A percentile compares a stretch with the other conserved stretches of the same genome.
These are phyloP conservation scores for Coniophora puteana DNA, from an alignment of 1,284 basidiomycete genomes.

Conservation along the genomic window DNA sequence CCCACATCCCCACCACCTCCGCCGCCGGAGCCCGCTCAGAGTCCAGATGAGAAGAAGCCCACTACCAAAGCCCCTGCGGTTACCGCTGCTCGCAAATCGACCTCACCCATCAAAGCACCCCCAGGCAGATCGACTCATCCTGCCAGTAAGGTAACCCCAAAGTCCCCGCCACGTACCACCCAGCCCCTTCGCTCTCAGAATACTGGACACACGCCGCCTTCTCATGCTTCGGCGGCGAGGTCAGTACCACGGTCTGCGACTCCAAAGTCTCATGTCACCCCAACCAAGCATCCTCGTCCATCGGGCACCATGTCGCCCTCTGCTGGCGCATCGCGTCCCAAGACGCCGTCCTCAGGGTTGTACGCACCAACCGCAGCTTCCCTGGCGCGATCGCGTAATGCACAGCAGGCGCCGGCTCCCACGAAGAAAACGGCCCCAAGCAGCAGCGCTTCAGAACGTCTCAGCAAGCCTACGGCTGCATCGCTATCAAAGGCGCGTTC, in stretches of 20 bases:
- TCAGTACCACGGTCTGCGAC: constrained; percentile 18
- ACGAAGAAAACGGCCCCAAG: constrained; percentile 49
- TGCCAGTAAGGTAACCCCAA: constrained; percentile 23
- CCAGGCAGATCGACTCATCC: constrained; percentile 19
- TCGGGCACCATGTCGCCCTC: constrained; percentile 38
- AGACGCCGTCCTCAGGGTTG: constrained; percentile 55
- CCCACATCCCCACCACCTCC: constrained; percentile 13
- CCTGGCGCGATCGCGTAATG: constrained; percentile 59
- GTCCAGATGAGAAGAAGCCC: constrained; percentile 22
- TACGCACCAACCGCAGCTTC: constrained; percentile 79
- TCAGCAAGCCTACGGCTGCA: constrained; percentile 75
- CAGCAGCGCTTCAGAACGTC: constrained; percentile 49
- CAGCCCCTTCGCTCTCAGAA: constrained; percentile 49
- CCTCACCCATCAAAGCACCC: constrained; percentile 23
- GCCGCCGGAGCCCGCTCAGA: constrained; percentile 17
- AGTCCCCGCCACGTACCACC: constrained; percentile 25
- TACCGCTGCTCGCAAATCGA: constrained; percentile 12
- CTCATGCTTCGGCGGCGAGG: constrained; percentile 37
- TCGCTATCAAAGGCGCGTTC: constrained; percentile 52
- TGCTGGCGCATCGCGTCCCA: constrained; percentile 34
- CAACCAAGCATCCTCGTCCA: constrained; percentile 39
- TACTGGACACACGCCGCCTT: constrained; percentile 46
- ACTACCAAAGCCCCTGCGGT: constrained; percentile 19
- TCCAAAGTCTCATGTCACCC: constrained; percentile 29
- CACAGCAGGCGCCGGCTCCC: constrained; percentile 39